Percentiles rank a stretch among this genome's conserved stretches.
phyloP scores from a whole-genome alignment of 2,329 filamentous ascomycete genomes.

The Gnomoniopsis sp. region DNA sequence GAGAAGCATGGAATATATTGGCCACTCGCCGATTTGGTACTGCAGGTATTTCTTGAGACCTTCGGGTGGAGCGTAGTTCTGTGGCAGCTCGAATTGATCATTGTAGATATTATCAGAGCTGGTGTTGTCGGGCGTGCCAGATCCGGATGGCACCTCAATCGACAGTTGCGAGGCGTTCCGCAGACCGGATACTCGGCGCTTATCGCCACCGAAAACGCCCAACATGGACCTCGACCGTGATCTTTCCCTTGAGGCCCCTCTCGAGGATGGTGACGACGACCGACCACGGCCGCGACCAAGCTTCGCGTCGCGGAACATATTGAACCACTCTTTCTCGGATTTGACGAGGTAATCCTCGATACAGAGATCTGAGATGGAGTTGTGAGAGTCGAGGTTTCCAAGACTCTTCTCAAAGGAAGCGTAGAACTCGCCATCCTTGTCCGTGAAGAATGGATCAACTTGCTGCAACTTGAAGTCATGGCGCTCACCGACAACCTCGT shows the following conservation, averaged over 20 bases:
- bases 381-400: constrained; percentile 48
- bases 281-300: constrained; percentile 38
- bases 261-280: neutral
- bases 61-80: constrained; percentile 53
- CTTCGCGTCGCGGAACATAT: constrained; percentile 54
- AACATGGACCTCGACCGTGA: constrained; percentile 31
- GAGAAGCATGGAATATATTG: constrained; percentile 55
- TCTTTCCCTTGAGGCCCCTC: constrained; percentile 16
- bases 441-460: constrained; percentile 65
- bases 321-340: constrained; percentile 67
- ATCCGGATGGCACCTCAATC: constrained; percentile 1
- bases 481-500: constrained; percentile 57
- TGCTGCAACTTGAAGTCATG: constrained; percentile 62
- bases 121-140: constrained; percentile 18
- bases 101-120: constrained; percentile 9
- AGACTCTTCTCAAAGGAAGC: constrained; percentile 56
- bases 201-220: neutral
- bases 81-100: constrained; percentile 16
- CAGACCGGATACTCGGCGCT: constrained; percentile 4
- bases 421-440: constrained; percentile 60
- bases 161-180: constrained; percentile 4
- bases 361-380: constrained; percentile 56
- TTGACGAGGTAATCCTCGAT: constrained; percentile 64
- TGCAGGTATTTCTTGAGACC: constrained; percentile 46
- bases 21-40: constrained; percentile 51